Percentiles rank a stretch among this genome's conserved stretches.
Conservation (phyloP, 202 grass and related monocot species). For the Zizania palustris region DNA sequence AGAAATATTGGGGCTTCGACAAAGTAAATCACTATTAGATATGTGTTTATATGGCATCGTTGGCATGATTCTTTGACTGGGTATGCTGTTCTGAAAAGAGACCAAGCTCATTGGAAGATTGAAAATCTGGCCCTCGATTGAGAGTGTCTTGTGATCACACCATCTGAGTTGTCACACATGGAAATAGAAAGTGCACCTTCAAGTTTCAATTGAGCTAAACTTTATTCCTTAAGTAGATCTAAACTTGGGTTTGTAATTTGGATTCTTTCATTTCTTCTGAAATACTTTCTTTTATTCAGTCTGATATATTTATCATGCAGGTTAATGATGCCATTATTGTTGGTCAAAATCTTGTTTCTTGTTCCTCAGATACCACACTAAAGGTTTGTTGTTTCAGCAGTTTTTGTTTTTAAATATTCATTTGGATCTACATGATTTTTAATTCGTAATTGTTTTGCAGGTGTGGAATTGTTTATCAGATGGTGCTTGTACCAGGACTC, state of each 20-base stretch:
- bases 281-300: conserved; percentile 33
- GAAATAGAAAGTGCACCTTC: not conserved
- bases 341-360: conserved; percentile 90
- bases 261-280: not conserved
- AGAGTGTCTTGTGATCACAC: not conserved
- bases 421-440: conserved; percentile 18
- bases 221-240: not conserved
- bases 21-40: not conserved
- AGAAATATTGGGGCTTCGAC: not conserved
- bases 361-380: conserved; percentile 92
- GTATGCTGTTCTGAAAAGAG: not conserved
- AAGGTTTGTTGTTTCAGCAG: conserved; percentile 60
- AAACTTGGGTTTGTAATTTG: conserved; percentile 15
- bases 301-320: conserved; percentile 54
- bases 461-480: conserved; percentile 90
- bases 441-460: conserved; percentile 50
- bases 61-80: not conserved
- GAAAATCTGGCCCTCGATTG: not conserved
- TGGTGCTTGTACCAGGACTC: conserved; percentile 77
- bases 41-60: not conserved
- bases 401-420: conserved; percentile 24
- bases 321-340: conserved; percentile 93
- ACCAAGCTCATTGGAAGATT: not conserved
- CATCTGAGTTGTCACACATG: not conserved
- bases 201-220: not conserved